phyloP scores from a whole-genome alignment of 1,139 yeast genomes.

The Debaryomycetaceae sp. region DNA sequence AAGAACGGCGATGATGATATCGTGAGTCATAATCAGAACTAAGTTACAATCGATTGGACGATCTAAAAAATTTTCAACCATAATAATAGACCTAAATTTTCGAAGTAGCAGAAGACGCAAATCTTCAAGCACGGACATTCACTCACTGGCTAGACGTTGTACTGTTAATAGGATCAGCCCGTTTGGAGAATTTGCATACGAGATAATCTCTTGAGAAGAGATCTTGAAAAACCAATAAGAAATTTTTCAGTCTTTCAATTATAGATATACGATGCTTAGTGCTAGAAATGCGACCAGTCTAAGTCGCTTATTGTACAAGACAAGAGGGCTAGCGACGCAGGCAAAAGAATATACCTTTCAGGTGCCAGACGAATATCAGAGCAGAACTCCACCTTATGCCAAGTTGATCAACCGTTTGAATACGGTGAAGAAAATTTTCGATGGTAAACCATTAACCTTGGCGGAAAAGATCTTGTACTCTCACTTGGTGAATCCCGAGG shows the following conservation, averaged over 20 bases:
- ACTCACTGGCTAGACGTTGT: background rate
- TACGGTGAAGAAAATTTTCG: constrained; percentile 60
- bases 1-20: background rate
- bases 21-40: constrained; percentile 6
- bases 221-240: background rate
- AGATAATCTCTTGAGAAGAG: background rate
- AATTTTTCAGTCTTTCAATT: background rate
- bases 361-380: constrained; percentile 57
- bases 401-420: constrained; percentile 63
- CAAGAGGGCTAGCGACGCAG: constrained; percentile 32
- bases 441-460: constrained; percentile 74
- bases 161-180: background rate
- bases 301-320: background rate
- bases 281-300: background rate
- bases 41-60: constrained; percentile 1
- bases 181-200: background rate
- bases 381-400: constrained; percentile 85
- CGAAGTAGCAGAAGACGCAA: background rate
- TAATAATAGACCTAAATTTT: background rate
- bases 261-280: background rate
- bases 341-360: constrained; percentile 20
- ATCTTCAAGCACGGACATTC: background rate
- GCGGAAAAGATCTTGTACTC: constrained; percentile 94
- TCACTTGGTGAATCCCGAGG: constrained; percentile 84
- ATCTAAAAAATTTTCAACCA: background rate